These are phyloP conservation scores for Angophora floribunda DNA, from an alignment of 345 rosid species.

Conservation along the genomic window DNA sequence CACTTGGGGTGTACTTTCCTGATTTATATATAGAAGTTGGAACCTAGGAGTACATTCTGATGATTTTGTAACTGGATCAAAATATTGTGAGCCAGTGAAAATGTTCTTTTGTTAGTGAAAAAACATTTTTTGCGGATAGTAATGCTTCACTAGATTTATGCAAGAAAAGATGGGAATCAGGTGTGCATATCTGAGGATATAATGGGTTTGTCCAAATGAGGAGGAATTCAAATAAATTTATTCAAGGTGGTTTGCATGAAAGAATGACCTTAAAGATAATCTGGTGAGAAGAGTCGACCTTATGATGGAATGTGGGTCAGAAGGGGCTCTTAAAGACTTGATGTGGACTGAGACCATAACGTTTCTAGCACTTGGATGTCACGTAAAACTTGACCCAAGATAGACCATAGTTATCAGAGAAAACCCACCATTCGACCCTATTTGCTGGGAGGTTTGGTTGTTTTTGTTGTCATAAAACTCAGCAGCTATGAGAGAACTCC, in stretches of 20 bases:
- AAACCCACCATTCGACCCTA: not conserved
- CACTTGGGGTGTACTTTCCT: not conserved
- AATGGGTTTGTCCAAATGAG: not conserved
- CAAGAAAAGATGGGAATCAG: not conserved
- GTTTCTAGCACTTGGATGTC: not conserved
- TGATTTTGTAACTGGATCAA: not conserved
- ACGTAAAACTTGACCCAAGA: not conserved
- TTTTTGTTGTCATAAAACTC: not conserved
- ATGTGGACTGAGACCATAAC: not conserved
- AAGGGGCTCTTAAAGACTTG: not conserved
- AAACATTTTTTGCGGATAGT: not conserved
- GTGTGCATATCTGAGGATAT: not conserved
- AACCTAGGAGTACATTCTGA: not conserved
- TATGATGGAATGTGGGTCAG: not conserved
- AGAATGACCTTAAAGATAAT: not conserved
- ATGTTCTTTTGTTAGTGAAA: not conserved
- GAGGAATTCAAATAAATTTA: not conserved
- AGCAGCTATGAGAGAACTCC: not conserved
- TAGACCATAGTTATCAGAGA: not conserved
- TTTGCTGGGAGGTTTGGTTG: not conserved
- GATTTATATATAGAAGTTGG: not conserved
- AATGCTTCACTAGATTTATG: not conserved
- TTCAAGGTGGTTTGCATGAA: not conserved
- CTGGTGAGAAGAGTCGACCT: not conserved
- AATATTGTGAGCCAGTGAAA: not conserved